Base-by-base conservation (phyloP, 306 rosid species). In the Pachyrhizus erosus region DNA sequence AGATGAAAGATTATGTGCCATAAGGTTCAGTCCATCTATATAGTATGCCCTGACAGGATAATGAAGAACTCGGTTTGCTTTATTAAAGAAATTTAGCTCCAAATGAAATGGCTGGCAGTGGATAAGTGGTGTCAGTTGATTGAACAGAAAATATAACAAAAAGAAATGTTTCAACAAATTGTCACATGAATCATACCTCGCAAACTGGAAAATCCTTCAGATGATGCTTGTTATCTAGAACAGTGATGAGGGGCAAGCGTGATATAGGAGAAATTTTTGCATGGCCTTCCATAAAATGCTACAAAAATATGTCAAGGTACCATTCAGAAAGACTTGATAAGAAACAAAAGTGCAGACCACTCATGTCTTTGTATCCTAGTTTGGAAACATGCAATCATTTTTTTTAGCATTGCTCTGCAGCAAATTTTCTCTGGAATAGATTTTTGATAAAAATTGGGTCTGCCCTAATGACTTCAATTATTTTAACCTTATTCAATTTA, bases 201-300 rank as follows among this genome's bases (percentile, higher is more conserved):
- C 89, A 91, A 80, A 91, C 97, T 42, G 98, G 98, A 82, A 81
- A 74, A 82, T 95, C 97, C 89, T 90, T 95, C 86, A 95, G 86
- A 87, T 91, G 95, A 89, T 93, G 94, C 84, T 88, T 90, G 54
- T 91, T 34, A 84, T 95, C 97, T 79, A 89, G 70, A 77, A 95
- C 84, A 83, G 94, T 85, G 60, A 95, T 89, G 86, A 95, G 92
- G n/a, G 98, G 98, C 85, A 95, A 80, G 83, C 97, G 94, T 82
- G 98, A 95, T 82, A 95, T 93, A 42, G 98, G 98, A 83, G 94
- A 83, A 81, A 82, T 90, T 89, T 88, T 91, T n/a, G 97, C 90
- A 86, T 91, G 95, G 71, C 97, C 97, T 88, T 95, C 98, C 98
- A 95, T 95, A 80, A 95, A 95, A 88, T 95, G 98, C 98, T 95